phyloP scores from a whole-genome alignment of 345 rosid species.

The Hypericum perforatum region DNA sequence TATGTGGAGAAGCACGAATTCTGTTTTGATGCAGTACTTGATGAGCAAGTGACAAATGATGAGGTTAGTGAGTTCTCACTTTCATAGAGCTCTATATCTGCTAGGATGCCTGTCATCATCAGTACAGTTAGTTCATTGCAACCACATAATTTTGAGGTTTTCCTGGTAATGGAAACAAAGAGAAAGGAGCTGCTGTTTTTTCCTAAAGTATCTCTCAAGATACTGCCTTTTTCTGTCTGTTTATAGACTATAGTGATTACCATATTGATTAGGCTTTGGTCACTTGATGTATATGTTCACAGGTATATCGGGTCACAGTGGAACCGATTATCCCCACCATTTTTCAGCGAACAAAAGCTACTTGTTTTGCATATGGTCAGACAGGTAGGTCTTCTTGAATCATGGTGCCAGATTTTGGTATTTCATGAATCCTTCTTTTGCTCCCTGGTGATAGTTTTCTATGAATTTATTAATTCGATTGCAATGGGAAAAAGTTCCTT shows the following conservation, averaged over 20 bases:
- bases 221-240: too few species aligned
- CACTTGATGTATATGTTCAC: constrained; percentile 7
- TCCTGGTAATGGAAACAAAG: too few species aligned
- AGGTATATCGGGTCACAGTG: constrained; percentile 84
- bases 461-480: too few species aligned
- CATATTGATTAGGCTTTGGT: too few species aligned
- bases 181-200: too few species aligned
- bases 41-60: constrained; percentile 70
- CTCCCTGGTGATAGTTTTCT: neutral
- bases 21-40: constrained; percentile 96
- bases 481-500: too few species aligned
- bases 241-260: too few species aligned
- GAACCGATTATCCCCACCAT: constrained; percentile 91
- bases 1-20: constrained; percentile 96
- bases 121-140: too few species aligned
- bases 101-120: neutral
- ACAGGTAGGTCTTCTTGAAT: constrained; percentile 48
- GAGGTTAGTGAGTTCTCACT: constrained; percentile 43
- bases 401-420: neutral
- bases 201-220: too few species aligned
- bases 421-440: neutral
- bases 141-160: too few species aligned
- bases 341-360: constrained; percentile 92
- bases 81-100: neutral
- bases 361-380: constrained; percentile 99